Base-by-base conservation (phyloP, 1,284 basidiomycete genomes). In the Ustilago nuda region DNA sequence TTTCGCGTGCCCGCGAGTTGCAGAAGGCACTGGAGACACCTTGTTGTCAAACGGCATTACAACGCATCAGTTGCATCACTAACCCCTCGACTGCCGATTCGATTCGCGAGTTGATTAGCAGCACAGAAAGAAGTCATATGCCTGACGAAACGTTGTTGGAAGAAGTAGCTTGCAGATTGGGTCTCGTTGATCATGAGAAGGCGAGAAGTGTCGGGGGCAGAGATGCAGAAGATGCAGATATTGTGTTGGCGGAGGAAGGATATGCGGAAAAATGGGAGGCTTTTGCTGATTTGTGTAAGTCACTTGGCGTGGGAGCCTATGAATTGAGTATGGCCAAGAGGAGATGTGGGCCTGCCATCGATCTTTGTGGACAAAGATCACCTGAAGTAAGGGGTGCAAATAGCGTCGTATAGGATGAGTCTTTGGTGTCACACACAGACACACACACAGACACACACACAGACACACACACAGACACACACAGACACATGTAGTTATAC, bases 301-400 rank as follows among this genome's bases (percentile, higher is more conserved):
- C 41, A 0, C 36, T 76, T 30, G 70, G 74, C 3, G 66, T 76
- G 5, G 74, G 74, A 9, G 13, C 66, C 33, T 60, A 55, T n/a
- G 74, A 76, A 50, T 36, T 76, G 36, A 54, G 46, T 3, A 4
- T 55, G 52, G 74, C 74, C 2, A 72, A 54, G 63, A 58, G 36
- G 11, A 41, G 74, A 13, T 76, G 74, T 52, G 74, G 74, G 1
- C 74, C 74, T 19, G 74, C 74, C 1, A 64, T 76, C n/a, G 74
- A 72, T 62, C 54, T 66, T 6, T 64, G 63, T 55, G 41, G 67
- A 27, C 48, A 30, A 23, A 41, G 11, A 15, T 27, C 23, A 3
- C 23, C 23, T 27, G 23, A 27, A 27, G 23, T 27, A 27, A 27
- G 23, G 23, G 23, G 23, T 27, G 23, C 23, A 27, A 27, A 27